Base-by-base conservation (phyloP, 106 monocot genomes). In the Iris macrosiphon region DNA sequence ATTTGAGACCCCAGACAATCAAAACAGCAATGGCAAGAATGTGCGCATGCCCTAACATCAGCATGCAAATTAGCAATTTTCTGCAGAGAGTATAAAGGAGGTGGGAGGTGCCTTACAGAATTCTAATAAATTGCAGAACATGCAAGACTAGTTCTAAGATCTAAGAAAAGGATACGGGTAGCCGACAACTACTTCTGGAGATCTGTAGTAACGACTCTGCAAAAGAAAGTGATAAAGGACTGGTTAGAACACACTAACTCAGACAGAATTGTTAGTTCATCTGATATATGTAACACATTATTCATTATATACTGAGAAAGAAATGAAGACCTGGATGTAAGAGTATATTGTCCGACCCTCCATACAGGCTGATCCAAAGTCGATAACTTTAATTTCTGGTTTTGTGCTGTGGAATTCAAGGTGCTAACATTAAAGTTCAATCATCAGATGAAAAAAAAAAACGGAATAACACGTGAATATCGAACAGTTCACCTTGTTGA, bases 121-220 rank as follows among this genome's bases (percentile, higher is more conserved):
- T n/a, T n/a, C n/a, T n/a, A n/a, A n/a, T n/a, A n/a, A n/a, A n/a
- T n/a, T n/a, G n/a, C n/a, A n/a, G n/a, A n/a, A n/a, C n/a, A n/a
- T n/a, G n/a, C n/a, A n/a, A n/a, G n/a, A n/a, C n/a, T n/a, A n/a
- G n/a, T n/a, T n/a, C n/a, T n/a, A n/a, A n/a, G n/a, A n/a, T n/a
- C n/a, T n/a, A n/a, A 35, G 64, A 48, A 31, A 61, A 90, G 90
- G 96, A 98, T 98, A 98, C 98, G 83, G 87, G 59, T 83, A 91
- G 42, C 87, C 91, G 54, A 98, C 80, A 64, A 98, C 74, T 62
- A 91, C 91, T 69, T 98, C 98, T 25, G 91, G 91, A 62, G 98
- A 98, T 59, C 98, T 82, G 62, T 98, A 98, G 61, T 91, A 84
- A 19, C 98, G 98, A 72, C 98, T 98, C 98, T 98, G 87, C 52